Conservation (phyloP, 805 yeast genomes). For the Ogataea thermomethanolica region DNA sequence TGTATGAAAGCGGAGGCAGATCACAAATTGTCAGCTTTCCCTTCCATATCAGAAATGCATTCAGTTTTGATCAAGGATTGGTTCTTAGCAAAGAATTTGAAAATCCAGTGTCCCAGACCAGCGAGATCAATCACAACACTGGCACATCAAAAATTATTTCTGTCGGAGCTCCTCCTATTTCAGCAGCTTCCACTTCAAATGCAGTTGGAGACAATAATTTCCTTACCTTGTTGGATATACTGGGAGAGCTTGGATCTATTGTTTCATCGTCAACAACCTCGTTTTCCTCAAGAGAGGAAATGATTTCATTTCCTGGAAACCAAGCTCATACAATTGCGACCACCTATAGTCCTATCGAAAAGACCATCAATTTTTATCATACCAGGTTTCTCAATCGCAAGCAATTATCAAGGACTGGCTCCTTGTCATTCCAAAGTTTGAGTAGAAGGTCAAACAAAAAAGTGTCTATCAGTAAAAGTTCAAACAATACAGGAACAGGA, state of each 20-base stretch:
- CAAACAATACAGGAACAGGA: slow-evolving; percentile 3
- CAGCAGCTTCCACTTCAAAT: slow-evolving; percentile 13
- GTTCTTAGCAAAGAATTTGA: slow-evolving; percentile 34
- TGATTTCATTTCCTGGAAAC: slow-evolving; percentile 50
- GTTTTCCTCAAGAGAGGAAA: slow-evolving; percentile 53
- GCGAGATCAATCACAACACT: slow-evolving; percentile 1
- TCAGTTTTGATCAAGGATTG: slow-evolving; percentile 66
- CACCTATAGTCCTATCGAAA: slow-evolving; percentile 48
- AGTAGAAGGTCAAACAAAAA: slow-evolving; percentile 26
- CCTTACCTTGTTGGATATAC: slow-evolving; percentile 69
- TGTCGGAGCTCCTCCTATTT: slow-evolving; percentile 15
- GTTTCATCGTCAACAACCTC: slow-evolving; percentile 68
- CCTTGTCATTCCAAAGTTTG: slow-evolving; percentile 15
- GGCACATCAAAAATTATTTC: slow-evolving; percentile 10
- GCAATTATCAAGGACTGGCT: slow-evolving; percentile 17
- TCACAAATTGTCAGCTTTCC: slow-evolving; percentile 65
- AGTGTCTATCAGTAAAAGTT: slow-evolving; percentile 14
- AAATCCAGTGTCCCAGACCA: slow-evolving; percentile 8
- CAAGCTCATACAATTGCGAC: slow-evolving; percentile 47
- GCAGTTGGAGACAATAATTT: slow-evolving; percentile 37
- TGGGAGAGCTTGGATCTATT: slow-evolving; percentile 68
- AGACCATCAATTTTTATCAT: slow-evolving; percentile 51
- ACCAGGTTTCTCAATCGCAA: slow-evolving; percentile 39
- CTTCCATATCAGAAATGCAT: slow-evolving; percentile 55
- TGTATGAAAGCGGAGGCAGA: slow-evolving; percentile 60